Conservation (phyloP, 2,329 filamentous ascomycete species). For the Teratosphaeria gauchensis region DNA sequence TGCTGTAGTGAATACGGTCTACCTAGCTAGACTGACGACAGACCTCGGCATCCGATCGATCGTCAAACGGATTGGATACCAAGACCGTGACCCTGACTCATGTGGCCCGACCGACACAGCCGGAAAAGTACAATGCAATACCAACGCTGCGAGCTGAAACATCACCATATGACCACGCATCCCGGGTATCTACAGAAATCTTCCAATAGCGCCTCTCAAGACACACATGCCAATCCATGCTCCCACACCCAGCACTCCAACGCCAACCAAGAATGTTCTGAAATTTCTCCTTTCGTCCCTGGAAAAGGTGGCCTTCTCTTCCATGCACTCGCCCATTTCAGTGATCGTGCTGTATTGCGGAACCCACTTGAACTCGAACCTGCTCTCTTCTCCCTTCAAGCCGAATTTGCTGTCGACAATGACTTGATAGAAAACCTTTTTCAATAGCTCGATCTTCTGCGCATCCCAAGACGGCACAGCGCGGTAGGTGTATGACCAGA, state of each 20-base stretch:
- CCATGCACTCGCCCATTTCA: constrained; percentile 34
- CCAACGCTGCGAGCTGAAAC: neutral
- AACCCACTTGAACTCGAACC: constrained; percentile 63
- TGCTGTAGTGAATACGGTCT: no score
- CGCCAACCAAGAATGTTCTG: constrained; percentile 34
- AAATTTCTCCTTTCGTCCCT: constrained; percentile 41
- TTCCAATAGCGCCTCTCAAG: constrained; percentile 9
- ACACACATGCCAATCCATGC: constrained; percentile 12
- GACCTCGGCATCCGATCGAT: neutral
- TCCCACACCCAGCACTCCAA: constrained; percentile 13
- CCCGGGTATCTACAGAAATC: constrained; percentile 6
- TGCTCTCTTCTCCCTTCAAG: constrained; percentile 49
- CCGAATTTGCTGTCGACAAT: constrained; percentile 57
- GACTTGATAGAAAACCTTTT: constrained; percentile 47
- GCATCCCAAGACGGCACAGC: constrained; percentile 40
- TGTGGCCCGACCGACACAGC: neutral
- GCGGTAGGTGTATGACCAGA: constrained; percentile 44
- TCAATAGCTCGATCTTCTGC: constrained; percentile 43
- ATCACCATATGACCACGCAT: neutral
- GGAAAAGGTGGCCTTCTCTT: constrained; percentile 28
- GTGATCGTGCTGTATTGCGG: constrained; percentile 46
- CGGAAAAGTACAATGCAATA: neutral
- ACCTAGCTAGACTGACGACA: neutral
- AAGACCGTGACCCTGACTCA: neutral
- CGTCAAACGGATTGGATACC: neutral